Evolutionary conservation across 164 flowering plant genomes (phyloP), one percentile per base, ranked within the genome.

Genomic region (Vitis cinerea): DNA sequence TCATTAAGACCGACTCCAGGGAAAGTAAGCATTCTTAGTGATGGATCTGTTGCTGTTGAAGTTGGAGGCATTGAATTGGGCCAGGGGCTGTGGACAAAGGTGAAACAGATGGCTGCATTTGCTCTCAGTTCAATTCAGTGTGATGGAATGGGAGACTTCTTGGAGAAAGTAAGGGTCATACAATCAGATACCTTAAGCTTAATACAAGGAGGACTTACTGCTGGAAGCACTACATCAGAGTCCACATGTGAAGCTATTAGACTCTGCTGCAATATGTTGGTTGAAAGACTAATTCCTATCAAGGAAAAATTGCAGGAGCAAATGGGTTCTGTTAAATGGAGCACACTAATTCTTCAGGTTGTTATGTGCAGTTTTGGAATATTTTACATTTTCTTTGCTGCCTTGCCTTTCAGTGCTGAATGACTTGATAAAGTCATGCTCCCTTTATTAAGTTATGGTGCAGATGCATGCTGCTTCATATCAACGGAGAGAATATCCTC

Each of bases 81-180:
- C 1, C 98, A 94, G 74, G 98, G 98, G 70, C 91, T 92, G 2
- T 94, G 97, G 97, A 94, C 98, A 11, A 94, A 91, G 78, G 98
- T 85, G 27, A 89, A 82, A 71, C 97, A 94, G 78, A 89, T 89
- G 91, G 75, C 84, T 58, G 98, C 98, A 19, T 94, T 78, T 83
- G 90, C 82, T 74, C 90, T 94, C 10, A 73, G 89, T 74, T 77
- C 61, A 29, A 60, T 91, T 61, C 70, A 75, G 53, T 80, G 87
- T 67, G 84, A 76, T 69, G 91, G 87, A 75, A 68, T 75, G 48
- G 74, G 59, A 61, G 75, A 83, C 23, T 79, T 94, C 2, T 73
- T 87, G 83, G 85, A 90, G 23, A 85, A 84, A 79, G 78, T 92
- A 23, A 79, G 94, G 30, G 87, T 92, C 59, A 53, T 94, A 70